Conservation (phyloP, 441 rosid genomes). For the Kokia cookei region DNA sequence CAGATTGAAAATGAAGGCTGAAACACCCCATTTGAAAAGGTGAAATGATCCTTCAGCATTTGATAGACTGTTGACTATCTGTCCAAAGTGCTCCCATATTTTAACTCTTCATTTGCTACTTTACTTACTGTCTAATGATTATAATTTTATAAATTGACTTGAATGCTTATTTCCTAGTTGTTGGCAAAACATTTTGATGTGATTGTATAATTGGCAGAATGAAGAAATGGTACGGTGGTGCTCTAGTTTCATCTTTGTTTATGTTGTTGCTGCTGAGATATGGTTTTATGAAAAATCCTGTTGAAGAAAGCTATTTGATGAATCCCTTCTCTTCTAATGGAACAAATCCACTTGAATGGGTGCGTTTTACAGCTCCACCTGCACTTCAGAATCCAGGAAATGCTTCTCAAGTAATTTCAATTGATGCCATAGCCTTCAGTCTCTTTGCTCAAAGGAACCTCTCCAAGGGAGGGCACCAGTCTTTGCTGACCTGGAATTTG, state of each 20-base stretch:
- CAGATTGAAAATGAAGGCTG: conserved; percentile 13
- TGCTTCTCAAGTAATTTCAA: conserved; percentile 55
- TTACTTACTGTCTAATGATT: conserved; percentile 3
- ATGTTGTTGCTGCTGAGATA: conserved; percentile 71
- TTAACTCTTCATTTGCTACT: conserved; percentile 4
- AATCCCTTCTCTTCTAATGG: conserved; percentile 43
- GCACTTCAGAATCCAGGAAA: conserved; percentile 47
- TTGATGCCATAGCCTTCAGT: conserved; percentile 37
- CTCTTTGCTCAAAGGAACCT: conserved; percentile 64
- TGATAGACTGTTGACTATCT: not conserved
- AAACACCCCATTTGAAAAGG: conserved; percentile 1
- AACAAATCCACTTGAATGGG: conserved; percentile 78
- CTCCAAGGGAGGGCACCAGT: conserved; percentile 52
- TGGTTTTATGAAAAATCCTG: conserved; percentile 50
- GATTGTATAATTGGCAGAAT: conserved; percentile 34
- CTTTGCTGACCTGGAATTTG: conserved; percentile 74
- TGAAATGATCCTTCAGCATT: conserved; percentile 14
- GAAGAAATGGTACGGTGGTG: conserved; percentile 85
- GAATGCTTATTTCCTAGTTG: conserved; percentile 1
- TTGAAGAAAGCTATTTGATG: conserved; percentile 45
- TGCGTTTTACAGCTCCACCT: conserved; percentile 41
- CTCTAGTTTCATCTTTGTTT: conserved; percentile 61
- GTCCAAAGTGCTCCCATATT: not conserved
- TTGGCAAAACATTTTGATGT: conserved; percentile 11
- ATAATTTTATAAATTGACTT: conserved; percentile 6